A percentile compares a stretch with the other conserved stretches of the same genome.
Conservation (phyloP, 2,329 filamentous ascomycete genomes). For the Pyrenochaeta sp. region DNA sequence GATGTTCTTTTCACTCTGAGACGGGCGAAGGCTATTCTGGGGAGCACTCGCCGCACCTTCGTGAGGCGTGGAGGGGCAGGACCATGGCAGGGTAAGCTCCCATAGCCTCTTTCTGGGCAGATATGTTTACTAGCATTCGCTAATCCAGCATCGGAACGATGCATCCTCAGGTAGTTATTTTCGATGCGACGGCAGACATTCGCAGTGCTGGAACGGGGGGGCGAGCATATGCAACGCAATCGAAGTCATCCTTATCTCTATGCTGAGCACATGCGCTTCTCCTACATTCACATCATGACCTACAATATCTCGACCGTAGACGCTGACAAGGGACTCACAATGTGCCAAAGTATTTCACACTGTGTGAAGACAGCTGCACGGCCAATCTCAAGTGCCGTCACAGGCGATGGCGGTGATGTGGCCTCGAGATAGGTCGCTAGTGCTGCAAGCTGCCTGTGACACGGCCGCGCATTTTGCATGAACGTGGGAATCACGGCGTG, state of each 20-base stretch:
- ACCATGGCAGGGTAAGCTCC: constrained; percentile 45
- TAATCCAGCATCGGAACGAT: constrained; percentile 39
- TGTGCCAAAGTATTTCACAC: constrained; percentile 12
- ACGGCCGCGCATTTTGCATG: constrained; percentile 18
- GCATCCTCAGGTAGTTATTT: constrained; percentile 31
- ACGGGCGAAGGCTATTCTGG: background rate
- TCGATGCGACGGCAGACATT: constrained; percentile 12
- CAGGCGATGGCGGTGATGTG: constrained; percentile 19
- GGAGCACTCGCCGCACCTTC: background rate
- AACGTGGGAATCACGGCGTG: constrained; percentile 19
- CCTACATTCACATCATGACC: constrained; percentile 3
- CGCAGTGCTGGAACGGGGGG: background rate
- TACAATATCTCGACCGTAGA: background rate
- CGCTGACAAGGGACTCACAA: background rate
- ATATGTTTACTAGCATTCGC: constrained; percentile 47
- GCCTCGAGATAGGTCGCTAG: constrained; percentile 14
- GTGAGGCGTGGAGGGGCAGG: constrained; percentile 4
- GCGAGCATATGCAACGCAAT: background rate
- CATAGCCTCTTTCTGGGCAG: constrained; percentile 36
- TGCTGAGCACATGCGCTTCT: background rate
- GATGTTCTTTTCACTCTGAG: background rate
- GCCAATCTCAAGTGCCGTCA: constrained; percentile 21
- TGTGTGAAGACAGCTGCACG: constrained; percentile 4
- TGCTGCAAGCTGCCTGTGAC: constrained; percentile 17
- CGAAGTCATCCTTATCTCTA: background rate